A percentile compares a stretch with the other conserved stretches of the same genome.
These are phyloP conservation scores for Penicillium subrubescens DNA, from an alignment of 495 filamentous ascomycete species.

Conservation along the genomic window DNA sequence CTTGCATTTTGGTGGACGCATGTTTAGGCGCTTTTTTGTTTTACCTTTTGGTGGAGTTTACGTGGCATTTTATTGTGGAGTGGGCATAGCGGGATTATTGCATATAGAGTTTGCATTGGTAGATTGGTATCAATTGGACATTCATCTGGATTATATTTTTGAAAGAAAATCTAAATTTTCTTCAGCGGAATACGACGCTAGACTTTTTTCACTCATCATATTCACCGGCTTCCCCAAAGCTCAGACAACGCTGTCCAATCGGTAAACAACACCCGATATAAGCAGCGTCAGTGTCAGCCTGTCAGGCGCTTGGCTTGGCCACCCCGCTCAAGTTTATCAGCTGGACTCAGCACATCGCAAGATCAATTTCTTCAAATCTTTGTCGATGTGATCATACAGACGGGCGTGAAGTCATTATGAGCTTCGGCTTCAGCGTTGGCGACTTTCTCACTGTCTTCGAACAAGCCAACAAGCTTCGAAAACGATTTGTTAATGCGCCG, in stretches of 20 bases:
- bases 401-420: not conserved
- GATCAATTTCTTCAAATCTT: not conserved
- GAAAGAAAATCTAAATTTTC: not conserved
- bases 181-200: not conserved
- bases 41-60: not conserved
- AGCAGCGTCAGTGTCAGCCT: not conserved
- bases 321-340: not conserved
- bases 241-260: not conserved
- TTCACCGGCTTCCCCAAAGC: not conserved
- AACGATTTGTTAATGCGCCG: not conserved
- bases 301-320: not conserved
- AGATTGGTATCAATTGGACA: not conserved
- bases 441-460: not conserved
- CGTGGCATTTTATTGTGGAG: not conserved
- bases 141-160: not conserved
- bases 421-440: not conserved
- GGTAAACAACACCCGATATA: not conserved
- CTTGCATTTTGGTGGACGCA: slow-evolving; percentile 3
- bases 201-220: not conserved
- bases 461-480: not conserved
- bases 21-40: not conserved
- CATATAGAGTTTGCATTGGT: not conserved
- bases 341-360: not conserved
- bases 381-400: not conserved
- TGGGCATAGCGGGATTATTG: not conserved